phyloP scores from a whole-genome alignment of 768 basidiomycete genomes.

The Cantharellus anzutake region DNA sequence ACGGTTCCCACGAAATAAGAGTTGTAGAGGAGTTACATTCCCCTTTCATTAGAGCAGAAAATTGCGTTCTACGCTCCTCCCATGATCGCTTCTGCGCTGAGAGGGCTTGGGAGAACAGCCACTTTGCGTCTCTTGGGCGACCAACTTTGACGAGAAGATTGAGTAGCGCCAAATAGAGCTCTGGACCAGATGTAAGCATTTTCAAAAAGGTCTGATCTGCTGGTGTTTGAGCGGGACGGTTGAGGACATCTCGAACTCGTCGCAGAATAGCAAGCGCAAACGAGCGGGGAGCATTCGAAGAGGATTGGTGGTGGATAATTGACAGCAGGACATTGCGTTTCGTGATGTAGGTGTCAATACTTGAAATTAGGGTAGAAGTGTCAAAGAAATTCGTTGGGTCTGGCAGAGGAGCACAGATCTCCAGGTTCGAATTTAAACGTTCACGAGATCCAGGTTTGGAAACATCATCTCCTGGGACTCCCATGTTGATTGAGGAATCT shows the following conservation, averaged over 20 bases:
- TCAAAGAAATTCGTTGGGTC: slow-evolving; percentile 16
- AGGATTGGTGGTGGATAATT: slow-evolving; percentile 22
- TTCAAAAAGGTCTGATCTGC: neutral
- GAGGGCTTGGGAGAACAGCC: slow-evolving; percentile 43
- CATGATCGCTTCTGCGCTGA: slow-evolving; percentile 40
- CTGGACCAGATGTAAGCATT: slow-evolving; percentile 27
- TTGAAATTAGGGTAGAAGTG: slow-evolving; percentile 28
- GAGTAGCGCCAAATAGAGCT: slow-evolving; percentile 38
- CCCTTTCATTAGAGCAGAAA: neutral
- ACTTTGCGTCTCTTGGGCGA: slow-evolving; percentile 34
- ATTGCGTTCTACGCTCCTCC: slow-evolving; percentile 10
- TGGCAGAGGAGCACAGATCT: slow-evolving; percentile 7
- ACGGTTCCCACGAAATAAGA: neutral
- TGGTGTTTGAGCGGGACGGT: neutral
- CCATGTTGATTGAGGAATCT: neutral
- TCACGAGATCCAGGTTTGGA: neutral
- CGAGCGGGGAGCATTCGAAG: slow-evolving; percentile 24
- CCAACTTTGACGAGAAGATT: slow-evolving; percentile 41
- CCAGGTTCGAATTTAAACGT: slow-evolving; percentile 6
- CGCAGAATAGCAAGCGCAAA: slow-evolving; percentile 31
- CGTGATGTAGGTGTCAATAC: slow-evolving; percentile 32
- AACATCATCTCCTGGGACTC: slow-evolving; percentile 2
- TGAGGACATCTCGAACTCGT: slow-evolving; percentile 26
- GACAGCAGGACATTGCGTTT: slow-evolving; percentile 27
- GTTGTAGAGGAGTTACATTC: neutral